A percentile compares a stretch with the other conserved stretches of the same genome.
phyloP scores from a whole-genome alignment of 2,329 filamentous ascomycete species.

The Simplicillium sp. region DNA sequence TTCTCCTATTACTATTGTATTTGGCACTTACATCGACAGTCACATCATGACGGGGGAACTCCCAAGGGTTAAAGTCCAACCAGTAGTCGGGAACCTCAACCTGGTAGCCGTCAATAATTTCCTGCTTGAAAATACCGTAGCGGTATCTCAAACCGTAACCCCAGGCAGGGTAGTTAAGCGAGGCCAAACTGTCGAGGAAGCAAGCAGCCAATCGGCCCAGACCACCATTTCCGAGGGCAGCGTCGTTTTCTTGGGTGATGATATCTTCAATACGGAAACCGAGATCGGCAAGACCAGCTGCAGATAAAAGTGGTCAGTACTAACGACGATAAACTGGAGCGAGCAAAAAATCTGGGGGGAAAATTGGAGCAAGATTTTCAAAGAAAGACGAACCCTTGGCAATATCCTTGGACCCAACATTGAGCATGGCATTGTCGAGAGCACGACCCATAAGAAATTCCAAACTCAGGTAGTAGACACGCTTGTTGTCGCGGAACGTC shows the following conservation, averaged over 20 bases:
- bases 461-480: slow-evolving; percentile 92
- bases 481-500: slow-evolving; percentile 82
- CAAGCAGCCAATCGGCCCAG: slow-evolving; percentile 91
- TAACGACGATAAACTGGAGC: not conserved
- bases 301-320: slow-evolving; percentile 8
- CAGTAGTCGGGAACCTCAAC: slow-evolving; percentile 98
- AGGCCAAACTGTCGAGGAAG: slow-evolving; percentile 92
- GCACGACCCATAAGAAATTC: slow-evolving; percentile 97
- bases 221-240: slow-evolving; percentile 90
- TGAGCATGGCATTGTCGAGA: slow-evolving; percentile 97
- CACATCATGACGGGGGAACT: slow-evolving; percentile 92
- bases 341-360: not conserved
- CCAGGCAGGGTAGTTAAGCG: slow-evolving; percentile 93
- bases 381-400: slow-evolving; percentile 66
- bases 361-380: not conserved
- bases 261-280: slow-evolving; percentile 97
- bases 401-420: slow-evolving; percentile 77
- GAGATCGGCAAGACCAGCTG: slow-evolving; percentile 77
- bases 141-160: slow-evolving; percentile 92
- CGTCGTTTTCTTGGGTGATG: slow-evolving; percentile 90
- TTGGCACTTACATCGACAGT: slow-evolving; percentile 58
- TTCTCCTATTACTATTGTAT: no score
- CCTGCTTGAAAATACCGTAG: slow-evolving; percentile 99
- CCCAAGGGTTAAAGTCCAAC: slow-evolving; percentile 99
- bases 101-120: slow-evolving; percentile 96